Conservation (phyloP, 352 stramenopile genomes). For the Globisporangium iwayamae region DNA sequence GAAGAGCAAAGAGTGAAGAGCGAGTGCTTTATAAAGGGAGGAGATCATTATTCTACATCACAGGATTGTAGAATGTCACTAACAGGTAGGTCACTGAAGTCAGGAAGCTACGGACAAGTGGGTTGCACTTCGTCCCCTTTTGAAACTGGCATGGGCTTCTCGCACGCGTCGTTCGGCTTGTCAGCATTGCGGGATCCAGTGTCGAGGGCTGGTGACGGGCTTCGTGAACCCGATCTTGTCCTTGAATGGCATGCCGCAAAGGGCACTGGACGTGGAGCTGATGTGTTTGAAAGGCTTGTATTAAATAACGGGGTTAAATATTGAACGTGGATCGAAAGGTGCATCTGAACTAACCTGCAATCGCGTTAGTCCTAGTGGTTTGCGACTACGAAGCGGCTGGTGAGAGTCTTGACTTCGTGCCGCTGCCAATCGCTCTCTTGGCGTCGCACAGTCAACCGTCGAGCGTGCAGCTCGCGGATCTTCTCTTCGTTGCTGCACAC, state of each 20-base stretch:
- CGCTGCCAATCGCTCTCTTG: not conserved
- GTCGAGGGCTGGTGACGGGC: not conserved
- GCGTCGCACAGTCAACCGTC: not conserved
- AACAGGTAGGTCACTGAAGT: too few species aligned
- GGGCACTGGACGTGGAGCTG: too few species aligned
- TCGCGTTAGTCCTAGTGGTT: not conserved
- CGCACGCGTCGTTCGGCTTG: not conserved
- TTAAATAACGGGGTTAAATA: not conserved
- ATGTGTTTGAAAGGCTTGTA: too few species aligned
- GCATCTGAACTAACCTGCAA: not conserved
- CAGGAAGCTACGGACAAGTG: too few species aligned
- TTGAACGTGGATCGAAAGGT: not conserved
- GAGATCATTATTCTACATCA: too few species aligned
- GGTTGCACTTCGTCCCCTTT: too few species aligned
- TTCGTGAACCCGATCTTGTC: not conserved
- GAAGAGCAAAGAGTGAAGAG: too few species aligned
- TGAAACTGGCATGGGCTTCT: not conserved
- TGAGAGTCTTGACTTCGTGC: not conserved
- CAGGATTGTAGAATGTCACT: too few species aligned
- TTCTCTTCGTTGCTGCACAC: conserved; percentile 13
- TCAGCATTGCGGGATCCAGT: not conserved
- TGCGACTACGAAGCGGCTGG: not conserved
- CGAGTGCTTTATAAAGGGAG: too few species aligned
- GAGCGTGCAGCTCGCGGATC: conserved; percentile 5
- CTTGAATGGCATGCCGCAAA: not conserved